Evolutionary conservation across 2,329 filamentous ascomycete genomes (phyloP).

Genomic region (Hawksworthiomyces lignivorus): DNA sequence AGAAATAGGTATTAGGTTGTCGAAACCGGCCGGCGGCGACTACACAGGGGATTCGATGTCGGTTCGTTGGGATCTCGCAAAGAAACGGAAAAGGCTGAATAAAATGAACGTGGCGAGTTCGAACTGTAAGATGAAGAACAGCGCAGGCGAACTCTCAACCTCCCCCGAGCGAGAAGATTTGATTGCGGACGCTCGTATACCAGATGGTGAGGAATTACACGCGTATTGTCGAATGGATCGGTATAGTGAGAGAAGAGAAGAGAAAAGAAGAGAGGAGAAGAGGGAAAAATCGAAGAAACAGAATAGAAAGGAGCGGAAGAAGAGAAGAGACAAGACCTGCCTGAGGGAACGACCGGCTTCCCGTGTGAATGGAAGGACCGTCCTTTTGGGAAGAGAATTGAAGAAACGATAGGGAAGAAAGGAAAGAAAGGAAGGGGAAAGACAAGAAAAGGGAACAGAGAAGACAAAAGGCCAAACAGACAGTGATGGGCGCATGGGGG

Average conservation of each 20-base stretch:
- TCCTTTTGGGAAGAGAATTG: background rate
- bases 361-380: slow-evolving; percentile 2
- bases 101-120: background rate
- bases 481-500: background rate
- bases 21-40: slow-evolving; percentile 15
- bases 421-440: slow-evolving; percentile 2
- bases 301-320: background rate
- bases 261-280: background rate
- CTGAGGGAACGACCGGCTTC: background rate
- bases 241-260: slow-evolving; percentile 3
- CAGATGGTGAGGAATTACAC: background rate
- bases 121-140: too few relatives aligned
- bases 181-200: too few relatives aligned
- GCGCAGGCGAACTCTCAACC: slow-evolving; percentile 1
- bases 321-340: background rate
- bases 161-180: slow-evolving; percentile 1
- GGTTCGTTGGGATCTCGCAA: too few relatives aligned
- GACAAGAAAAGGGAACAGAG: background rate
- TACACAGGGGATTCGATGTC: slow-evolving; percentile 1
- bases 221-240: slow-evolving; percentile 4
- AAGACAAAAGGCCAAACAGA: background rate
- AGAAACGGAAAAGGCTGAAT: background rate
- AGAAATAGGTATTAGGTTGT: background rate
- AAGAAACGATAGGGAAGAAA: background rate
- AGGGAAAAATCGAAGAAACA: background rate